Conservation (phyloP, 371 early-diverging fungal species). For the Mortierella sp. region DNA sequence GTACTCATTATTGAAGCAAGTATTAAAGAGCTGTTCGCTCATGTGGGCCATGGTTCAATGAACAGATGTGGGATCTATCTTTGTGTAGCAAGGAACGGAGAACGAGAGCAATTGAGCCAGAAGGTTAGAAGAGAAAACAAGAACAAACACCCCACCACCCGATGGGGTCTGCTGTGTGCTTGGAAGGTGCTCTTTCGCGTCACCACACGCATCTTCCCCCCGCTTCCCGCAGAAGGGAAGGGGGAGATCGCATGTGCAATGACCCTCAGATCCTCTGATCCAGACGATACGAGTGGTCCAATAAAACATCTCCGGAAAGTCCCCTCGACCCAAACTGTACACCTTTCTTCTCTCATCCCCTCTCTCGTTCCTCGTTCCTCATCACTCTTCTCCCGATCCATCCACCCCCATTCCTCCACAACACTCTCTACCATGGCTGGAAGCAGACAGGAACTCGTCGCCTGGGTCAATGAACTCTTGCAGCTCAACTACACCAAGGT, state of each 20-base stretch:
- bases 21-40: not conserved
- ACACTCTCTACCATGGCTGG: constrained; percentile 75
- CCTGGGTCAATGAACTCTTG: constrained; percentile 93
- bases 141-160: too few species aligned
- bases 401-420: not conserved
- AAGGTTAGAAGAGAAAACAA: too few species aligned
- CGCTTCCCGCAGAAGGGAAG: too few species aligned
- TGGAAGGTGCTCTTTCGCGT: constrained; percentile 10
- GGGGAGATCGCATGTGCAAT: too few species aligned
- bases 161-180: too few species aligned
- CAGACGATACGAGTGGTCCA: too few species aligned
- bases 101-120: too few species aligned
- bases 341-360: not conserved
- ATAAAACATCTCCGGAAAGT: not conserved
- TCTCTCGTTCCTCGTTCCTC: constrained; percentile 9
- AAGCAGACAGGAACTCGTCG: constrained; percentile 87
- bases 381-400: constrained; percentile 1
- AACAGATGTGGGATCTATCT: too few species aligned
- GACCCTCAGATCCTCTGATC: too few species aligned
- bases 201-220: constrained; percentile 8
- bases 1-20: constrained; percentile 28
- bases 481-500: constrained; percentile 90
- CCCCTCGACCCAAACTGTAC: not conserved
- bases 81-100: too few species aligned
- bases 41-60: not conserved